Percentiles rank a stretch among this genome's conserved stretches.
phyloP scores from a whole-genome alignment of 345 rosid species.

The Syzygium aromaticum region DNA sequence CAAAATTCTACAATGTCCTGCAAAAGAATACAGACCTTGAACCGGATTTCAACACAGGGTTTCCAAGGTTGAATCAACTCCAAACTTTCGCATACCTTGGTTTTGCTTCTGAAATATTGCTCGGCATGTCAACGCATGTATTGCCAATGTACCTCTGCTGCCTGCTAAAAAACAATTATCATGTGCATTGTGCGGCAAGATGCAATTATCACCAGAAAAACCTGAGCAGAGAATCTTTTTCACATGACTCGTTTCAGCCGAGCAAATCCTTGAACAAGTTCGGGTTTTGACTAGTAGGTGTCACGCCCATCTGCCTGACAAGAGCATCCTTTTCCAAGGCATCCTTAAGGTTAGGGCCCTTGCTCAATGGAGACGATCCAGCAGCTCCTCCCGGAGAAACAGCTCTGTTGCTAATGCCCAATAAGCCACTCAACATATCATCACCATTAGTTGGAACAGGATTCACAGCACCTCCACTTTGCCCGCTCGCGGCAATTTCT shows the following conservation, averaged over 20 bases:
- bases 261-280: conserved; percentile 79
- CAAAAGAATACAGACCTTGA: not conserved
- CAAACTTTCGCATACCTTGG: not conserved
- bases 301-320: conserved; percentile 93
- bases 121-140: not conserved
- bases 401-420: conserved; percentile 4
- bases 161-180: not conserved
- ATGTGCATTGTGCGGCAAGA: not conserved
- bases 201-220: not conserved
- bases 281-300: conserved; percentile 77
- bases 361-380: conserved; percentile 21
- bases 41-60: not conserved
- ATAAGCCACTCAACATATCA: conserved; percentile 19
- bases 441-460: conserved; percentile 6
- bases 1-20: not conserved
- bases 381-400: conserved; percentile 9
- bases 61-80: not conserved
- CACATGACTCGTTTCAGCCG: conserved; percentile 23
- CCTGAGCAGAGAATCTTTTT: not conserved
- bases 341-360: conserved; percentile 65
- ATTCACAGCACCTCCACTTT: conserved; percentile 1
- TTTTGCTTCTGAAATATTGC: not conserved
- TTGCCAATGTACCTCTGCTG: not conserved
- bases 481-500: conserved; percentile 25
- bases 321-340: conserved; percentile 83